Evolutionary conservation across 306 rosid genomes (phyloP), one percentile per base, ranked within the genome.

Genomic region (Vigna unguiculata): DNA sequence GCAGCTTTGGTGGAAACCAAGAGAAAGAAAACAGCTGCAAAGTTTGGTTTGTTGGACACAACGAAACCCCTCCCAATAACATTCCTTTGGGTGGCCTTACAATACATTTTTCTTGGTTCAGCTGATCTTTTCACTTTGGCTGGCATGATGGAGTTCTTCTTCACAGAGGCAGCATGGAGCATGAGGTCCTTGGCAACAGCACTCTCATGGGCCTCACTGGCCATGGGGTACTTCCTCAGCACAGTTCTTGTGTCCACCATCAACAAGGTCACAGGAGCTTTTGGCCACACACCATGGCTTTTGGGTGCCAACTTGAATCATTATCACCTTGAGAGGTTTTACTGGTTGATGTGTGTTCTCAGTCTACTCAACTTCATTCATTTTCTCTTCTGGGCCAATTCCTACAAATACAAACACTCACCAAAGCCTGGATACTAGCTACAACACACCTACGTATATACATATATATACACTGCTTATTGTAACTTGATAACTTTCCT

Each of bases 111-210:
- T 46, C 78, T 93, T 36, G 98, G 97, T 3, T 89, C 97, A 0
- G 97, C 96, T 9, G 97, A 93, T 66, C 87, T 91, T 36, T 88
- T 91, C 87, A 91, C 93, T 2, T 45, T 91, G 81, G 97, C 96
- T 6, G 98, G 95, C 0, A 82, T 87, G 90, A 81, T 91, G 91
- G 98, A 93, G 61, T 91, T 93, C 34, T 93, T 93, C 87, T 91
- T 89, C 85, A 91, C 96, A 0, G 97, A 93, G 62, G 96, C 98
- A 36, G 93, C 98, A 9, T 40, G 71, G 36, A 82, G 90, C 65
- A 91, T 89, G 97, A 78, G 95, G 59, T 91, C 95, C 38, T 75
- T 93, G 48, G 94, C 98, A 43, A 91, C 97, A 6, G 74, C 98
- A 19, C 86, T 89, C 3, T 89, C 97, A 0, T 93, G 97, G 97